Evolutionary conservation across 2,329 filamentous ascomycete genomes (phyloP).

Genomic region (Metarhizium sp.): DNA sequence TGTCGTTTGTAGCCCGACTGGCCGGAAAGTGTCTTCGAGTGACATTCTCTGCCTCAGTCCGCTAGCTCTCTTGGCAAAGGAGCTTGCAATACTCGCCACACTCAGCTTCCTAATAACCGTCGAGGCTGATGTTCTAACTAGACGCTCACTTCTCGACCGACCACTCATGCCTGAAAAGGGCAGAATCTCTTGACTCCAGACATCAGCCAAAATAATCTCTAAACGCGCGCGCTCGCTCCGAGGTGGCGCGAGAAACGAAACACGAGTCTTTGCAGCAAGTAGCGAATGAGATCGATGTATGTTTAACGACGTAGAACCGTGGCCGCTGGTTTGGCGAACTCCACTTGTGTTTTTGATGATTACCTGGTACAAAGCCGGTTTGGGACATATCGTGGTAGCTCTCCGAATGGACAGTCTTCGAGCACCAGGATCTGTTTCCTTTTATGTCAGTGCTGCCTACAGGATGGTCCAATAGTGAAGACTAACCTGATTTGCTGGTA

Average conservation of each 20-base stretch:
- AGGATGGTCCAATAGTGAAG: background rate
- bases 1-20: background rate
- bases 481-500: slow-evolving; percentile 60
- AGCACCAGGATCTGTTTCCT: slow-evolving; percentile 44
- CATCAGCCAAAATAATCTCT: slow-evolving; percentile 63
- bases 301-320: slow-evolving; percentile 32
- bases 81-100: slow-evolving; percentile 67
- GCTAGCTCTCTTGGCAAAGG: slow-evolving; percentile 63
- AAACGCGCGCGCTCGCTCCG: slow-evolving; percentile 68
- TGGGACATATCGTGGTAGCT: slow-evolving; percentile 63
- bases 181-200: slow-evolving; percentile 75
- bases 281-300: slow-evolving; percentile 75
- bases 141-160: slow-evolving; percentile 56
- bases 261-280: slow-evolving; percentile 53
- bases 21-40: slow-evolving; percentile 3
- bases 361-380: slow-evolving; percentile 61
- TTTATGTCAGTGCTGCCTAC: background rate
- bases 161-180: slow-evolving; percentile 75
- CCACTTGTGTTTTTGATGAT: slow-evolving; percentile 80
- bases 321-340: slow-evolving; percentile 43
- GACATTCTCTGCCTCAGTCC: slow-evolving; percentile 31
- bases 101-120: slow-evolving; percentile 84
- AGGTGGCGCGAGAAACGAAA: slow-evolving; percentile 64
- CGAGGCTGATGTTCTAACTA: slow-evolving; percentile 70
- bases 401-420: slow-evolving; percentile 70